Evolutionary conservation across 768 basidiomycete species (phyloP), one percentile per base, ranked within the genome.

Genomic region (Naganishia onofrii): DNA sequence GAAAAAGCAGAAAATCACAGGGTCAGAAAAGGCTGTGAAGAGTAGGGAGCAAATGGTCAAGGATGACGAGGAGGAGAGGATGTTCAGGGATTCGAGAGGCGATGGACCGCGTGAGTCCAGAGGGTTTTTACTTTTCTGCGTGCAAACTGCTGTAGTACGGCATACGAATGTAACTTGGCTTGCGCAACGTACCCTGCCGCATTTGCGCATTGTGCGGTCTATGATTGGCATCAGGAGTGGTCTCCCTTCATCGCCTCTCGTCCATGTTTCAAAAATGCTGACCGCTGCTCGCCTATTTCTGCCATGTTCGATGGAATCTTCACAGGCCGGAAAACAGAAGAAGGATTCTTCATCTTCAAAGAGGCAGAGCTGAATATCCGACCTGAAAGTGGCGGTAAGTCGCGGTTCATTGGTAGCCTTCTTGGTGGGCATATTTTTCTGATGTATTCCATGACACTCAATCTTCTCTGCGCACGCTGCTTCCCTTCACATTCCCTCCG

Each of bases 331-430:
- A 78, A 76, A 57, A 81, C 81, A 3, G 79, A 81, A 67, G 81
- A 81, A 71, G 81, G 81, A 0, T 81, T 78, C 70, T 68, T 77
- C 69, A 81, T 81, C 51, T 81, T 76, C 71, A 81, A 81, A 67
- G 81, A 81, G 55, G 79, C 76, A 29, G 77, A 80, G 56, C 72
- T 81, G 36, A 63, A 73, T 44, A 81, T 81, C 55, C 74, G 80
- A 68, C 77, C 78, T 8, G 76, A 76, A 57, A 78, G 76, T n/a
- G 81, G 81, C 60, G 81, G 80, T 78, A 51, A 64, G 77, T 71
- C 15, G 10, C 9, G 9, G 31, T 13, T 19, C 46, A 13, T 51
- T 23, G 19, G 2, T 48, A 2, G 12, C 42, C 15, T 42, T 17
- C 48, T 46, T n/a, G n/a, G 3, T n/a, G 12, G 3, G 17, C 12